Percentiles rank a stretch among this genome's conserved stretches.
Conservation (phyloP, 2,329 filamentous ascomycete genomes). For the Chaetomium globosum region DNA sequence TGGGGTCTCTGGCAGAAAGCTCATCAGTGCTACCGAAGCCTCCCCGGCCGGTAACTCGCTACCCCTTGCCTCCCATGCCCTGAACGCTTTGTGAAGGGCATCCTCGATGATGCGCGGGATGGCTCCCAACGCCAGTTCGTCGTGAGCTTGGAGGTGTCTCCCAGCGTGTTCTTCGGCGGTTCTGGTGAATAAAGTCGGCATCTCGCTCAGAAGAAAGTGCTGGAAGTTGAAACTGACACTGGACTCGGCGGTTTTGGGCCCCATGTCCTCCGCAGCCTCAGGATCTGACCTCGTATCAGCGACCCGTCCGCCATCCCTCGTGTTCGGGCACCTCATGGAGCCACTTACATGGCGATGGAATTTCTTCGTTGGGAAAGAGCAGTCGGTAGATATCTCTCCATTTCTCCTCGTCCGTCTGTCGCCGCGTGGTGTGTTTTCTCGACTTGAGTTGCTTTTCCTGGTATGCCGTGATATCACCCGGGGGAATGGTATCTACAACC, state of each 20-base stretch:
- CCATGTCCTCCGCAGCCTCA: conserved; percentile 32
- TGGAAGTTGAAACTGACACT: conserved; percentile 31
- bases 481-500: conserved; percentile 21
- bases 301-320: conserved; percentile 14
- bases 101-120: conserved; percentile 30
- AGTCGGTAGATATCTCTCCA: conserved; percentile 37
- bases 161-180: conserved; percentile 32
- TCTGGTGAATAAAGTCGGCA: conserved; percentile 33
- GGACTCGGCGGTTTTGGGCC: conserved; percentile 25
- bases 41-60: conserved; percentile 21
- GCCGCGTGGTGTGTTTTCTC: conserved; percentile 30
- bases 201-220: conserved; percentile 33
- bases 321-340: not conserved
- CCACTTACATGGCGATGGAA: conserved; percentile 37
- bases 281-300: conserved; percentile 34
- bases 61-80: conserved; percentile 24
- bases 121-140: conserved; percentile 23
- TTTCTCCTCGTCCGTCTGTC: conserved; percentile 35
- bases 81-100: conserved; percentile 31
- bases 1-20: conserved; percentile 19
- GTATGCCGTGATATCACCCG: conserved; percentile 32
- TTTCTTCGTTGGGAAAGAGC: conserved; percentile 32
- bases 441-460: conserved; percentile 36
- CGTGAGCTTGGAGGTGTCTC: conserved; percentile 23
- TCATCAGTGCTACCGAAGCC: conserved; percentile 18